Conservation (phyloP, 495 filamentous ascomycete species). For the Aspergillus cavernicola region DNA sequence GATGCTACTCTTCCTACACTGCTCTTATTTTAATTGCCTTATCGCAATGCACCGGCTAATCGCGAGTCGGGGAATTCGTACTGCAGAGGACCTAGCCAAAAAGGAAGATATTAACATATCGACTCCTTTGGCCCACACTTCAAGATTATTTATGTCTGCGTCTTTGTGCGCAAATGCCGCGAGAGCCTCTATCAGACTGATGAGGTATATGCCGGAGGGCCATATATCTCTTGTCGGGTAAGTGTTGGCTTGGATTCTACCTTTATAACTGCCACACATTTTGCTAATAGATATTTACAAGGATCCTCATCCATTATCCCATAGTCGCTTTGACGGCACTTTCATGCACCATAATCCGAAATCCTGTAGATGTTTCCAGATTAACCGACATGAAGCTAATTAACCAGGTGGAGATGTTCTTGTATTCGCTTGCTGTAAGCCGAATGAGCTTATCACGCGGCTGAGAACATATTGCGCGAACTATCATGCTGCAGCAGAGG, state of each 20-base stretch:
- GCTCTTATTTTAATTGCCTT: slow-evolving; percentile 21
- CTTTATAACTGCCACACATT: not conserved
- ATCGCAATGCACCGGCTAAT: slow-evolving; percentile 19
- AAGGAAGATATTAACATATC: not conserved
- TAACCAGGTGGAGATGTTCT: slow-evolving; percentile 16
- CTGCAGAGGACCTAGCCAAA: slow-evolving; percentile 1
- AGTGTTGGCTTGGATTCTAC: not conserved
- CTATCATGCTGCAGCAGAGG: slow-evolving; percentile 14
- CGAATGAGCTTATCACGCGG: slow-evolving; percentile 10
- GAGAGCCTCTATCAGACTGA: slow-evolving; percentile 16
- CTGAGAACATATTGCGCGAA: slow-evolving; percentile 15
- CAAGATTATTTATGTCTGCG: slow-evolving; percentile 15
- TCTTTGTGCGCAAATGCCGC: slow-evolving; percentile 18
- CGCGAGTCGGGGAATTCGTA: slow-evolving; percentile 3
- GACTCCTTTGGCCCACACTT: not conserved
- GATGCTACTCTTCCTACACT: slow-evolving; percentile 13
- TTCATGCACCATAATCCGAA: slow-evolving; percentile 16
- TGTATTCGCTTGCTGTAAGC: slow-evolving; percentile 6
- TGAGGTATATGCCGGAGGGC: slow-evolving; percentile 16
- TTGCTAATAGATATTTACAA: too few species aligned
- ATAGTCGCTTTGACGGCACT: slow-evolving; percentile 19
- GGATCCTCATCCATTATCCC: slow-evolving; percentile 18
- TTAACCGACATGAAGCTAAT: slow-evolving; percentile 14
- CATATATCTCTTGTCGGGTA: slow-evolving; percentile 15
- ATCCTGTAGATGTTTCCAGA: slow-evolving; percentile 13